Evolutionary conservation across 208 protist genomes (phyloP), one percentile per base, ranked within the genome.

Genomic region (Balamuthia mandrillaris): DNA sequence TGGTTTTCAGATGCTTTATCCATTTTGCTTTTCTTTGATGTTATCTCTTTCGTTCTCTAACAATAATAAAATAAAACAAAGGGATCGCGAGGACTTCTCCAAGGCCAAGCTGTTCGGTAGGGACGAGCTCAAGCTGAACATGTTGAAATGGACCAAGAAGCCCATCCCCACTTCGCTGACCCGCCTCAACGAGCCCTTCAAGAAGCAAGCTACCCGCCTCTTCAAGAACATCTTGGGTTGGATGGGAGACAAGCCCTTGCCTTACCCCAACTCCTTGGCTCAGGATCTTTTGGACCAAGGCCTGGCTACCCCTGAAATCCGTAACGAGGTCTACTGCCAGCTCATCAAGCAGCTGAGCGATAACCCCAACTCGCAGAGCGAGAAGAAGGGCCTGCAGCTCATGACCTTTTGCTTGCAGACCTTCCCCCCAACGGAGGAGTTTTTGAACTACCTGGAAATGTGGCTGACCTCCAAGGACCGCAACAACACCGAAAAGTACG

Each of bases 281-380:
- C 49, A 82, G 41, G 74, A 82, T 16, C 49, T 82, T 21, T 33
- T 82, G 9, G 74, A 82, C n/a, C 74, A 66, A 37, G 35, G 74
- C 49, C 56, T 82, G 52, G 37, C 31, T 3, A 29, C 49, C 24
- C 52, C 74, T 5, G 56, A 82, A 27, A 21, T 82, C 27, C 14
- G 74, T 9, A 66, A 82, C 41, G 74, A 82, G 51, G 41, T 82
- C 12, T 82, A 82, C 51, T 82, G 49, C 49, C 74, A 82, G 56
- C n/a, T 66, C 74, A 54, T 82, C 42, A 82, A 82, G 74, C 74
- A 82, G 74, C 74, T 82, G 27, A 82, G 29, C 29, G 52, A 82
- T 7, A 82, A 82, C 74, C 74, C 74, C 9, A 49, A 29, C 24
- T 49, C 42, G 52, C 35, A 63, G 33, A 66, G 31, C 10, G 65